Evolutionary conservation across 257 asterid species (phyloP), one percentile per base, ranked within the genome.

Genomic region (Dorcoceras hygrometricum): DNA sequence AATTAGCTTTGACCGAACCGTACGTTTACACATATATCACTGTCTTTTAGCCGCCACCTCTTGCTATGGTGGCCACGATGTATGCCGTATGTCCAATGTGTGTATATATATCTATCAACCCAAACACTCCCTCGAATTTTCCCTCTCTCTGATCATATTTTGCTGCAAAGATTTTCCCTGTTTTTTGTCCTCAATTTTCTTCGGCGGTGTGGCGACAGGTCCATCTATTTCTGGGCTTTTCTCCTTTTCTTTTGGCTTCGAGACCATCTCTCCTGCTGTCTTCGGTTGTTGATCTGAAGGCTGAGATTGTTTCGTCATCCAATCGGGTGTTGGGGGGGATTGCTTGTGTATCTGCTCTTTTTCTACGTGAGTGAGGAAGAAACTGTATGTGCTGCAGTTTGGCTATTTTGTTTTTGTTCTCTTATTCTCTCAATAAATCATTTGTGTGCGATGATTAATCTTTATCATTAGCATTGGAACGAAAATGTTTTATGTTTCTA

Each of bases 11-110:
- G 53, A 16, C 53, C 20, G 53, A 46, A 16, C 53, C 53, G 53
- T 46, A 46, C n/a, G n/a, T 0, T 12, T 39, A 39, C n/a, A 67
- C 75, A 74, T 78, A 77, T 76, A 69, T 73, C 80, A 74, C 80
- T 74, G 78, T 78, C 80, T 77, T 80, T 74, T 67, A 70, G 82
- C 80, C 80, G 80, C 82, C 80, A 28, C 56, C 20, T 46, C 53
- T 16, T 12, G 32, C 67, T 0, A 19, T 66, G 77, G 60, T 63
- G 72, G 67, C 76, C 22, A 59, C 62, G 55, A 23, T 3, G 61
- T 20, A 16, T 2, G 12, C 46, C 32, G 51, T 63, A 63, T 62
- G 63, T 63, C 65, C 46, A 68, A 36, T 29, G 8, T 66, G 31
- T 72, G 67, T 58, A 65, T 67, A 63, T 76, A 70, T 58, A 66